Percentiles rank a stretch among this genome's conserved stretches.
Evolutionary conservation across 2,329 filamentous ascomycete species (phyloP).

Genomic region (Aureobasidium sp.): DNA sequence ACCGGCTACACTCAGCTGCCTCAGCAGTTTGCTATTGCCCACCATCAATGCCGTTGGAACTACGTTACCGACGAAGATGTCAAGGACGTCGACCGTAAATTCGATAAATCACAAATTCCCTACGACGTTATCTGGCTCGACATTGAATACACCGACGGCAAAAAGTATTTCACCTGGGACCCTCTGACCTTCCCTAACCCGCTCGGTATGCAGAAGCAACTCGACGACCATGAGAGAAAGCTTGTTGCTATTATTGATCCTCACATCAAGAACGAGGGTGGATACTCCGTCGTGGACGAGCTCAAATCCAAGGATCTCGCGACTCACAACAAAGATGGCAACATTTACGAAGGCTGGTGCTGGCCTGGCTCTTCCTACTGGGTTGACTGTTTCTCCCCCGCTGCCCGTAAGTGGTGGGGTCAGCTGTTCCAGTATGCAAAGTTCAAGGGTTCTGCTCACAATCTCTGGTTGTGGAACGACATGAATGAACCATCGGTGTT

Average conservation of each 20-base stretch:
- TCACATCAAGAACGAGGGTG: conserved; percentile 86
- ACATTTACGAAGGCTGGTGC: conserved; percentile 92
- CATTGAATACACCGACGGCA: conserved; percentile 92
- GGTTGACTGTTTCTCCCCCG: conserved; percentile 94
- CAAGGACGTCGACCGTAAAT: conserved; percentile 89
- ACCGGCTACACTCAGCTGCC: conserved; percentile 88
- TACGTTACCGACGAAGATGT: conserved; percentile 97
- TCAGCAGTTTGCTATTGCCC: conserved; percentile 83
- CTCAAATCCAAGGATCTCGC: conserved; percentile 76
- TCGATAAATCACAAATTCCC: conserved; percentile 89
- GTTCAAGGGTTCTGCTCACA: conserved; percentile 78
- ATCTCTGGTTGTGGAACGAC: conserved; percentile 96
- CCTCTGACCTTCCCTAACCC: conserved; percentile 79
- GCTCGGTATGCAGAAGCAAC: conserved; percentile 75
- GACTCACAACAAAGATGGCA: conserved; percentile 81
- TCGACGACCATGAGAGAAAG: conserved; percentile 78
- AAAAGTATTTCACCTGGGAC: conserved; percentile 98
- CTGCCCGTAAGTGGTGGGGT: conserved; percentile 84
- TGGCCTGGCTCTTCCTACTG: conserved; percentile 97
- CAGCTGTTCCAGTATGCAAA: conserved; percentile 75
- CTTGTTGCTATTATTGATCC: conserved; percentile 93
- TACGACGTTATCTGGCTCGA: conserved; percentile 99
- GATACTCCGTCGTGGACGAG: conserved; percentile 69
- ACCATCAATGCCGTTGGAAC: conserved; percentile 98
- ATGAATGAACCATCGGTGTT: conserved; percentile 99